Base-by-base conservation (phyloP, 352 stramenopile species). In the Globisporangium takayamanum region DNA sequence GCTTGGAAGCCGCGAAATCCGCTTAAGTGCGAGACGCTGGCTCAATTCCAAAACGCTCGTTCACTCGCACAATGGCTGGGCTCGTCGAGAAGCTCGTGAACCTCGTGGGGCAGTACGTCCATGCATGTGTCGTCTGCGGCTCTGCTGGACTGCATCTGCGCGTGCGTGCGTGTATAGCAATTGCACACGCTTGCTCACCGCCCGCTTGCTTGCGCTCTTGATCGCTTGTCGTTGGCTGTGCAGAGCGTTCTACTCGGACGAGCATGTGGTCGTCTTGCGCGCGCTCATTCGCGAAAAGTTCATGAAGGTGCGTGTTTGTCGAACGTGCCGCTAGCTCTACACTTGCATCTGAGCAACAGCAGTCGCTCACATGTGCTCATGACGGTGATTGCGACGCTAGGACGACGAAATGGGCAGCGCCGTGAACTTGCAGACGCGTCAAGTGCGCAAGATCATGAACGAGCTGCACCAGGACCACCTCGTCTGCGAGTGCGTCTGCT, bases 381-480 rank as follows among this genome's bases (percentile, higher is more conserved):
- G 12, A 1, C 39, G 11, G 41, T 22, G 14, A 5, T 2, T 14
- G 33, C 33, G 33, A 39, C 44, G 26, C 48, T 53, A 94, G 84
- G 84, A 95, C 51, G 84, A 94, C 61, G 84, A 95, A 25, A 94
- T 95, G 86, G 84, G 84, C 28, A 94, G 78, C 56, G 80, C 86
- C 25, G 80, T 95, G 54, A 95, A 95, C 62, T 64, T 95, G 8
- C 86, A 95, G 73, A 94, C 84, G 30, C 81, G 84, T 18, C 86
- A 95, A 84, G 73, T 93, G 57, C 83, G 86, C 52, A 95, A 95
- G 59, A 92, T 92, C 66, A 92, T 92, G 73, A 92, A 91, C 52
- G 86, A 95, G 57, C 66, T 95, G 26, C 81, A 94, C 52, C 80
- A 92, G 54, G 86, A 95, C 59, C 68, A 92, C 48, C 73, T 95